Conservation (phyloP, 1,284 basidiomycete species). For the Tetrapyrgos nigripes region DNA sequence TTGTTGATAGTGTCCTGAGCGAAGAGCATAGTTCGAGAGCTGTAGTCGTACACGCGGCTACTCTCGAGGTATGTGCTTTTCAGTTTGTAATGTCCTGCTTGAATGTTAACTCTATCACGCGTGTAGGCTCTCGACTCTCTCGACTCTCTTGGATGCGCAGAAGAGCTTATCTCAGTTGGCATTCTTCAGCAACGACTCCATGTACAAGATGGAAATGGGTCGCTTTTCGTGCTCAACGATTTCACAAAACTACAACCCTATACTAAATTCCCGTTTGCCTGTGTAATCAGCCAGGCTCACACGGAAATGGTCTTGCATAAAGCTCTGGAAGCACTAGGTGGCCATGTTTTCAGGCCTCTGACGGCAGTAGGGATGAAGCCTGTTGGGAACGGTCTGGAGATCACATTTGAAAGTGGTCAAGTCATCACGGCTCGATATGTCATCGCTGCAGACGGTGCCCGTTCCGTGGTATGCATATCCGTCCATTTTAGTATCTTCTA, state of each 20-base stretch:
- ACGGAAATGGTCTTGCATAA: constrained; percentile 51
- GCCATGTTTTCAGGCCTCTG: constrained; percentile 41
- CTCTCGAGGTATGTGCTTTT: constrained; percentile 40
- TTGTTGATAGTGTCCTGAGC: constrained; percentile 50
- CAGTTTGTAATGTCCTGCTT: neutral
- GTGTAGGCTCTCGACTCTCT: constrained; percentile 43
- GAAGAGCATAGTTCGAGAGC: constrained; percentile 46
- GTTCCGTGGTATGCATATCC: constrained; percentile 56
- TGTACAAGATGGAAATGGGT: constrained; percentile 40
- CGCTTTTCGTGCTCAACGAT: constrained; percentile 31
- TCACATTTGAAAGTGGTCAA: constrained; percentile 56
- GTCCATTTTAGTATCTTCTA: too few relatives aligned
- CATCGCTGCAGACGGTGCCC: constrained; percentile 63
- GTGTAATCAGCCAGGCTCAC: constrained; percentile 52
- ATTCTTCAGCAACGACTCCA: constrained; percentile 32
- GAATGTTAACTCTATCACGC: neutral
- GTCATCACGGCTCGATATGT: constrained; percentile 53
- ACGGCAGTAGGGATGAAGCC: constrained; percentile 42
- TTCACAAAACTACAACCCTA: constrained; percentile 40
- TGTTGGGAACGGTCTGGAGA: constrained; percentile 38
- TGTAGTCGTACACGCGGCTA: constrained; percentile 49
- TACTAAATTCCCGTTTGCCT: constrained; percentile 52
- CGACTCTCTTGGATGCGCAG: constrained; percentile 51
- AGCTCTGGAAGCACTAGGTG: constrained; percentile 38
- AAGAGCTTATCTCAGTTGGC: constrained; percentile 46